Evolutionary conservation across 2,329 filamentous ascomycete genomes (phyloP).

Genomic region (Fusarium sublunatum): DNA sequence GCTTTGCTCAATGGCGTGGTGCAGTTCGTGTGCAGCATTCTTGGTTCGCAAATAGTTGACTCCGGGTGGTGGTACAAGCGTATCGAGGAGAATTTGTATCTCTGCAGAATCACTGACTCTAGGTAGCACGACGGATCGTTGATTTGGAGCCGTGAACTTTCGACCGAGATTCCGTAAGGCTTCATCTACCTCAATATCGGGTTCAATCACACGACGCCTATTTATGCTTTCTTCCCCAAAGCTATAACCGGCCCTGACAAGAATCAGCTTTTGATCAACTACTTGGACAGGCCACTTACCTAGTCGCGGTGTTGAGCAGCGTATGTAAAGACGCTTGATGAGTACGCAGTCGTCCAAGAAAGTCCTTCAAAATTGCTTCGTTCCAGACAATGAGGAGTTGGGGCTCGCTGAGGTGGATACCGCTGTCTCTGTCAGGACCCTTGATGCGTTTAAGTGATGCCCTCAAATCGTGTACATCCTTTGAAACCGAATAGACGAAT

Average conservation of each 20-base stretch:
- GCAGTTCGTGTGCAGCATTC: conserved; percentile 40
- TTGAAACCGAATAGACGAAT: conserved; percentile 44
- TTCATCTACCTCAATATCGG: conserved; percentile 42
- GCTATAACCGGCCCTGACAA: conserved; percentile 33
- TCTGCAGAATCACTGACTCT: conserved; percentile 46
- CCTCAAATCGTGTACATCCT: conserved; percentile 43
- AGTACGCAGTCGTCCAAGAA: conserved; percentile 39
- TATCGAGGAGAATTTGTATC: conserved; percentile 46
- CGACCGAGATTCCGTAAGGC: conserved; percentile 42
- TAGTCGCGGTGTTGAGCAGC: conserved; percentile 45
- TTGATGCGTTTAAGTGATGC: conserved; percentile 44
- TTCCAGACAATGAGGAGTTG: conserved; percentile 47
- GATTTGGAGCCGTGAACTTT: conserved; percentile 42
- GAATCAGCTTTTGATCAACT: conserved; percentile 17
- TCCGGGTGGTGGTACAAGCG: conserved; percentile 41
- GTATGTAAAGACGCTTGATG: conserved; percentile 46
- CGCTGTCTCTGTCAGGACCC: conserved; percentile 44
- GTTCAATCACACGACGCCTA: conserved; percentile 45
- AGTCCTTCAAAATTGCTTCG: conserved; percentile 40
- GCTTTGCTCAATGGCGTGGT: conserved; percentile 41
- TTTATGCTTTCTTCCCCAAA: conserved; percentile 37
- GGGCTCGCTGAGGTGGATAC: conserved; percentile 43
- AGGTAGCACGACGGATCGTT: conserved; percentile 39
- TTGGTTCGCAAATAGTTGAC: conserved; percentile 37
- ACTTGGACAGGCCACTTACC: conserved; percentile 13